Conservation (phyloP, 192 early-diverging fungal genomes). For the Backusella circina region DNA sequence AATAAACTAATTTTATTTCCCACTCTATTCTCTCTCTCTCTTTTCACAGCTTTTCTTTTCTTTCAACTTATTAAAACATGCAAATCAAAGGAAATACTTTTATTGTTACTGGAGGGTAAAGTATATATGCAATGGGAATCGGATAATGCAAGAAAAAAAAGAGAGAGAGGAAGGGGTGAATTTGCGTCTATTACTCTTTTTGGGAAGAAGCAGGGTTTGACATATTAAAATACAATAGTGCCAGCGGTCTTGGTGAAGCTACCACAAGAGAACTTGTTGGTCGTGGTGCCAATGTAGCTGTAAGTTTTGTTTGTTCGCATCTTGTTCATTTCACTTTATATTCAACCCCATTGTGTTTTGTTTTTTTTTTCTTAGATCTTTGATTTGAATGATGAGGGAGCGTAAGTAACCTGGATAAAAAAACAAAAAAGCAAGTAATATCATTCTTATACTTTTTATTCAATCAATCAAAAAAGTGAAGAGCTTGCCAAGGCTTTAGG, state of each 20-base stretch:
- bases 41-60: not conserved
- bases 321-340: not conserved
- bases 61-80: not conserved
- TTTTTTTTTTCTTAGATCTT: constrained; percentile 15
- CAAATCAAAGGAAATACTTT: constrained; percentile 6
- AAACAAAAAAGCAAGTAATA: not conserved
- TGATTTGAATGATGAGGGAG: constrained; percentile 16
- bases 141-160: not conserved
- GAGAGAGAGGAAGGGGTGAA: not conserved
- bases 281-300: constrained; percentile 11
- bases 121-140: not conserved
- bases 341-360: not conserved
- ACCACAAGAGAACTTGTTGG: constrained; percentile 4
- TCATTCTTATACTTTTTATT: constrained; percentile 1
- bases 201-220: not conserved
- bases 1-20: not conserved
- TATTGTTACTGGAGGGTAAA: constrained; percentile 30
- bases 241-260: constrained; percentile 25
- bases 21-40: not conserved
- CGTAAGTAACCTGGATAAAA: not conserved
- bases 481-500: not conserved
- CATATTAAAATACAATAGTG: constrained; percentile 3
- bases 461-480: constrained; percentile 9
- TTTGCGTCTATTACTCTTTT: not conserved
- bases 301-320: not conserved